Evolutionary conservation across 768 basidiomycete genomes (phyloP), one percentile per base, ranked within the genome.

Genomic region (Tricholoma flavovirens): DNA sequence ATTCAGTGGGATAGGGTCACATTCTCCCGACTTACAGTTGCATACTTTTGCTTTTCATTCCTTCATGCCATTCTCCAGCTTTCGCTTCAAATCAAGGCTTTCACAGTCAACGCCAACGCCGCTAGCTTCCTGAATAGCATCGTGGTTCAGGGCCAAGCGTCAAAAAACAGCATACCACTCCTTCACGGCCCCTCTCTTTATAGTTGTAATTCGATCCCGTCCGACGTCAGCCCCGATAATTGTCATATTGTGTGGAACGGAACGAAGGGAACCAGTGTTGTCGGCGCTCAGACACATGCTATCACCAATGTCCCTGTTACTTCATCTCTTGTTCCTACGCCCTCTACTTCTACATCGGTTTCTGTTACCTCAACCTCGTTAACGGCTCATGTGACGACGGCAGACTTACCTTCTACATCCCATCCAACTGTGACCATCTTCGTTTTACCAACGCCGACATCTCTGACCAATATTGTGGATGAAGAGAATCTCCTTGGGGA

Each of bases 1-100:
- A 40, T 53, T 42, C 64, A 90, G 87, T 87, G 85, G 84, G 76
- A 81, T 55, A 80, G 87, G 55, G 73, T 90, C 62, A 84, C 86
- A 19, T 82, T 84, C 64, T 87, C 88, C 49, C 77, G 77, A 35
- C 73, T 87, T 53, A 85, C 88, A 17, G 72, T 77, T 58, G 63
- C 82, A 63, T 92, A 89, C 68, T 82, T 88, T 64, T 53, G 76
- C 43, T 87, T 90, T 66, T 84, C 88, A 19, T 55, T 86, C 51
- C 49, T 82, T 45, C 86, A 90, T 66, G 88, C 85, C 61, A 60
- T 78, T 55, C 66, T 88, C 56, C 89, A 90, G 69, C 74, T 90
- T 60, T 73, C 79, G 24, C 75, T 92, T 46, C 89, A 91, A 71
- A 79, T 77, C 51, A 77, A 78, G 53, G 88, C 84, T 10, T 86